Evolutionary conservation across 106 monocot genomes (phyloP), one percentile per base, ranked within the genome.

Genomic region (Alisma plantagoaquatica): DNA sequence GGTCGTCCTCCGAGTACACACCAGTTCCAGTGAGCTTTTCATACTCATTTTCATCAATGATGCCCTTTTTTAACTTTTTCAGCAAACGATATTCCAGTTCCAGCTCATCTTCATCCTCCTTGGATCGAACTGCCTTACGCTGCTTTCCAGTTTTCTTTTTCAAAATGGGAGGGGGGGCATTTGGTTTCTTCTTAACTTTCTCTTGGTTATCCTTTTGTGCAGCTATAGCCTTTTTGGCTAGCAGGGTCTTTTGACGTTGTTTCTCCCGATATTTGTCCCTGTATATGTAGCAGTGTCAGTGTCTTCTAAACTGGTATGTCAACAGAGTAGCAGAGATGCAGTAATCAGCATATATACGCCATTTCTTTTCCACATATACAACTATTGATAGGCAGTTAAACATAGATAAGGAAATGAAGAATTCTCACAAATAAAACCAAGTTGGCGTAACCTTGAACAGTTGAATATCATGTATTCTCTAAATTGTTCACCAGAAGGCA

Each of bases 141-240:
- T 98, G 96, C 31, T 63, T 78, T 2, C 96, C 96, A 5, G 96
- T 98, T 54, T 71, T 75, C 81, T 98, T 98, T 60, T 75, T 84
- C 28, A 56, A 26, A 23, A 62, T 22, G 3, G 26, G 41, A 32
- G 17, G 41, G 57, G 51, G 50, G 38, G 19, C 32, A 22, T 55
- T 54, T 2, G 24, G 27, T 12, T 21, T 27, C 42, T 41, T 33
- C 48, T 63, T 79, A 18, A 7, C 52, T 50, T 51, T 82, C 17
- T 84, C 67, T 54, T 32, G 17, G 41, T 74, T 81, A 0, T 51
- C 51, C 2, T 4, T 20, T 10, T 59, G 57, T 2, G 31, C 14
- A 21, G 58, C 55, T 17, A 32, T 61, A 53, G 62, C 54, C 42
- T 74, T 62, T 49, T 81, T 84, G 20, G 35, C 75, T 56, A 41